Conservation (phyloP, 2,329 filamentous ascomycete species). For the Periconia digitata region DNA sequence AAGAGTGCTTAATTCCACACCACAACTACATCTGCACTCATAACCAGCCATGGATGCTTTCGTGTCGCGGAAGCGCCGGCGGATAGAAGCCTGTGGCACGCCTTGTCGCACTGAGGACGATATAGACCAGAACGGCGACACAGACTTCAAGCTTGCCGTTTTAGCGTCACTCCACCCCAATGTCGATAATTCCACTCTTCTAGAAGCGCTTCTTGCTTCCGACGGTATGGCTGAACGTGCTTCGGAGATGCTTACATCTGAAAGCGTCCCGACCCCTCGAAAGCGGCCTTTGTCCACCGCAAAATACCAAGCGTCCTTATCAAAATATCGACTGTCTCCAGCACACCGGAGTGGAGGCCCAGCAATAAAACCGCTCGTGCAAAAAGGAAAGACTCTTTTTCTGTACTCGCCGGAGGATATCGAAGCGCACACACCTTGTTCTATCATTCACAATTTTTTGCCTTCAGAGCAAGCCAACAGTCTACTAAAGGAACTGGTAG, state of each 20-base stretch:
- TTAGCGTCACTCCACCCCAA: slow-evolving; percentile 74
- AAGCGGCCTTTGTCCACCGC: slow-evolving; percentile 31
- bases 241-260: slow-evolving; percentile 54
- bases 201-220: slow-evolving; percentile 77
- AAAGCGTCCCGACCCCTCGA: slow-evolving; percentile 32
- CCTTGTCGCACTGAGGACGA: not conserved
- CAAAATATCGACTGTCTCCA: slow-evolving; percentile 22
- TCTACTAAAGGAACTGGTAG: slow-evolving; percentile 73
- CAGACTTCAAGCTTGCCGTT: slow-evolving; percentile 85
- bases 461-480: slow-evolving; percentile 69
- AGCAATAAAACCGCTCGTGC: slow-evolving; percentile 57
- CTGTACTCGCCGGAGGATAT: slow-evolving; percentile 79
- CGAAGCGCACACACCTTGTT: slow-evolving; percentile 82
- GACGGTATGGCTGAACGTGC: slow-evolving; percentile 74
- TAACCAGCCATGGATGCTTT: slow-evolving; percentile 39
- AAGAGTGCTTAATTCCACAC: too few relatives aligned
- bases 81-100: slow-evolving; percentile 14
- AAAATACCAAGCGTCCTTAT: slow-evolving; percentile 50
- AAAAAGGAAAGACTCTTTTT: slow-evolving; percentile 80
- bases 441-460: slow-evolving; percentile 89
- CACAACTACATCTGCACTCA: not conserved
- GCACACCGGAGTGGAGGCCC: not conserved
- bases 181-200: slow-evolving; percentile 64
- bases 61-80: slow-evolving; percentile 40
- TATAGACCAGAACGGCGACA: slow-evolving; percentile 47